A percentile compares a stretch with the other conserved stretches of the same genome.
phyloP scores from a whole-genome alignment of 768 basidiomycete species.

The Hygrophoropsis aurantiaca region DNA sequence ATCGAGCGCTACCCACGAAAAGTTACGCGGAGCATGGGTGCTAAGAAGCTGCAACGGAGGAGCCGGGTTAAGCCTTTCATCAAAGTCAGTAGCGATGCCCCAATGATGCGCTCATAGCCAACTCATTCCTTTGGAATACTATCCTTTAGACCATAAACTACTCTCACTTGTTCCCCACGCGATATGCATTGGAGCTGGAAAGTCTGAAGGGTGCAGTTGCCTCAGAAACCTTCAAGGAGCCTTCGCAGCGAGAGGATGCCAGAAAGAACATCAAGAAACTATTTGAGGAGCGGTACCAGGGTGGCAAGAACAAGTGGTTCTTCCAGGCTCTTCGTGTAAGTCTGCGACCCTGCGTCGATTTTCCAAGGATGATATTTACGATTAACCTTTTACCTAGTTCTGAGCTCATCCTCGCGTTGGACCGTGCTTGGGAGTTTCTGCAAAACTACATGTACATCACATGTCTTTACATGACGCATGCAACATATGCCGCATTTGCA shows the following conservation, averaged over 20 bases:
- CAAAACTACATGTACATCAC: constrained; percentile 41
- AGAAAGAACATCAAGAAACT: constrained; percentile 97
- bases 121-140: neutral
- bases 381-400: constrained; percentile 25
- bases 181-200: constrained; percentile 97
- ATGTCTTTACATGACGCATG: constrained; percentile 29
- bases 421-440: constrained; percentile 15
- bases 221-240: constrained; percentile 95
- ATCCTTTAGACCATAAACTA: constrained; percentile 83
- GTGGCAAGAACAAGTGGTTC: constrained; percentile 99
- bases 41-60: constrained; percentile 89
- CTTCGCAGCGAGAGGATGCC: constrained; percentile 88
- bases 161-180: constrained; percentile 98
- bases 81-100: constrained; percentile 69
- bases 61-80: constrained; percentile 99
- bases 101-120: neutral
- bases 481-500: constrained; percentile 17
- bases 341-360: neutral
- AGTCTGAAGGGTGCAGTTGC: constrained; percentile 84
- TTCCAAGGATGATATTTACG: constrained; percentile 3
- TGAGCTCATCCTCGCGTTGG: constrained; percentile 22
- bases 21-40: constrained; percentile 96
- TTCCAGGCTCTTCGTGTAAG: constrained; percentile 82
- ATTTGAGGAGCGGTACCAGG: constrained; percentile 91
- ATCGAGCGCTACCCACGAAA: constrained; percentile 98